Conservation (phyloP, 192 early-diverging fungal species). For the Backusella tarrabulga region DNA sequence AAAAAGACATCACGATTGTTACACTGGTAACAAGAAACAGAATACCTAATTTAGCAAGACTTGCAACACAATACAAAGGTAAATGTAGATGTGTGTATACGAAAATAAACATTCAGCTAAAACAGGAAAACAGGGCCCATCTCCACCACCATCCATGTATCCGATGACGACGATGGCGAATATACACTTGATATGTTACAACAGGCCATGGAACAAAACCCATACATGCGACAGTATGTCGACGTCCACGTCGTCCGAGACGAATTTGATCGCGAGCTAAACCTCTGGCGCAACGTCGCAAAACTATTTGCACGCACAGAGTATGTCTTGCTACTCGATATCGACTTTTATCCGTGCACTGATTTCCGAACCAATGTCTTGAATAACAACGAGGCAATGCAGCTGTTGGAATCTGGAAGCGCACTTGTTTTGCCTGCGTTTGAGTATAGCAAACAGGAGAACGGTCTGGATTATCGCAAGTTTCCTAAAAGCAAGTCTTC, state of each 20-base stretch:
- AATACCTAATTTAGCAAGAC: conserved; percentile 44
- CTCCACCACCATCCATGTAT: conserved; percentile 55
- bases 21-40: conserved; percentile 52
- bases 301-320: conserved; percentile 56
- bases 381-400: conserved; percentile 31
- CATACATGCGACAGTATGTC: conserved; percentile 44
- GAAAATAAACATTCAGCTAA: neutral
- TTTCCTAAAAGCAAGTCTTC: conserved; percentile 45
- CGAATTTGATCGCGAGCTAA: conserved; percentile 57
- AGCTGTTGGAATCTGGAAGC: conserved; percentile 34
- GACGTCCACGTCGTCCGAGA: conserved; percentile 56
- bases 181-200: conserved; percentile 42
- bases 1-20: conserved; percentile 55
- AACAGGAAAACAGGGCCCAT: conserved; percentile 44
- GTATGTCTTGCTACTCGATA: conserved; percentile 56
- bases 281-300: conserved; percentile 61
- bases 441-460: conserved; percentile 48
- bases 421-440: conserved; percentile 51
- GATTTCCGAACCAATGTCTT: conserved; percentile 40
- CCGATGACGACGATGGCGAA: conserved; percentile 49
- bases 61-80: conserved; percentile 49
- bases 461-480: conserved; percentile 44
- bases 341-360: conserved; percentile 56
- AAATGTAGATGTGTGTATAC: neutral
- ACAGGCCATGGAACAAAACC: conserved; percentile 42